Evolutionary conservation across 1,139 yeast genomes (phyloP).

Genomic region (Kodamaea sp.): DNA sequence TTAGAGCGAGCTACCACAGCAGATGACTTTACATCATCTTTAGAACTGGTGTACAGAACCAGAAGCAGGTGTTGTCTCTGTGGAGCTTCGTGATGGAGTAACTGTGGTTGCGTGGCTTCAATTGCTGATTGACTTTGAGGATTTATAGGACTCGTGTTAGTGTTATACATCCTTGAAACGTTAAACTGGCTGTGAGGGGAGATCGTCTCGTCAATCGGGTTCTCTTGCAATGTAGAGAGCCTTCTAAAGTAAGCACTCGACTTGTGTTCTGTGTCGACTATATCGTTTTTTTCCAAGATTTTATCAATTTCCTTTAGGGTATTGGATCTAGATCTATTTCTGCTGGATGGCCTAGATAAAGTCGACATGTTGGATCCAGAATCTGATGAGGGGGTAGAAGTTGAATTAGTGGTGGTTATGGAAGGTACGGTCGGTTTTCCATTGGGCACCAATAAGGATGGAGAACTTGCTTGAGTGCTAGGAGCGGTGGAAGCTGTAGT

Average conservation of each 20-base stretch:
- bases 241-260: slow-evolving; percentile 72
- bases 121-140: not conserved
- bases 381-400: slow-evolving; percentile 4
- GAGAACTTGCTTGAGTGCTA: slow-evolving; percentile 18
- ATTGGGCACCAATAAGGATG: slow-evolving; percentile 10
- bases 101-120: not conserved
- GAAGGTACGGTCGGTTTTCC: slow-evolving; percentile 3
- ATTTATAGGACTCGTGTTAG: not conserved
- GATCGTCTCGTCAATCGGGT: slow-evolving; percentile 35
- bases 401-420: slow-evolving; percentile 3
- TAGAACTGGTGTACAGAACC: slow-evolving; percentile 4
- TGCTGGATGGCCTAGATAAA: slow-evolving; percentile 9
- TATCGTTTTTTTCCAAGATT: slow-evolving; percentile 42
- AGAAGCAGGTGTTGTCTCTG: slow-evolving; percentile 11
- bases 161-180: not conserved
- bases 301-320: slow-evolving; percentile 43
- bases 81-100: slow-evolving; percentile 2
- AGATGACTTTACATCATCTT: slow-evolving; percentile 7
- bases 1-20: slow-evolving; percentile 7
- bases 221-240: slow-evolving; percentile 67
- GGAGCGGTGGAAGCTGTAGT: slow-evolving; percentile 19
- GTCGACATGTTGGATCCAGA: slow-evolving; percentile 9
- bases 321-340: slow-evolving; percentile 36
- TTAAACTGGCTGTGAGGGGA: slow-evolving; percentile 2
- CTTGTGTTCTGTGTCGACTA: slow-evolving; percentile 47